Percentiles rank a stretch among this genome's conserved stretches.
Conservation (phyloP, 1,284 basidiomycete genomes). For the Cryptococcus sp. region DNA sequence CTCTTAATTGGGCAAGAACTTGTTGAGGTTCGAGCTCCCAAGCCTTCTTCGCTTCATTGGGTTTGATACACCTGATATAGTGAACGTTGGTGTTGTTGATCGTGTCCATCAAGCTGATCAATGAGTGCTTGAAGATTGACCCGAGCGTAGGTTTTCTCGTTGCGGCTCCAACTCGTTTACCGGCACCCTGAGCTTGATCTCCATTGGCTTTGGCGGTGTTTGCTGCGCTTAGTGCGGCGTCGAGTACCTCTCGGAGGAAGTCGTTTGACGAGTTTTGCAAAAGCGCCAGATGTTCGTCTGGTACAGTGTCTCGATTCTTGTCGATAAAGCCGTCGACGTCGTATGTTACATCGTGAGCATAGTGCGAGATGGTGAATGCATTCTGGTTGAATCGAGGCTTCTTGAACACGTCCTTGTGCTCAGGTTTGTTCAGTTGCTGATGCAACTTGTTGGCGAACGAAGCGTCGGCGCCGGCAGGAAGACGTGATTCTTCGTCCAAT, state of each 20-base stretch:
- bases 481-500: slow-evolving; percentile 95
- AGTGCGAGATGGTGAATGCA: slow-evolving; percentile 97
- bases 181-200: slow-evolving; percentile 28
- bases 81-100: slow-evolving; percentile 97
- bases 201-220: slow-evolving; percentile 57
- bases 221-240: slow-evolving; percentile 75
- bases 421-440: slow-evolving; percentile 78
- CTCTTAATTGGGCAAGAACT: slow-evolving; percentile 90
- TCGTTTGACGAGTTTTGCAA: slow-evolving; percentile 82
- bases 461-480: slow-evolving; percentile 89
- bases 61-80: slow-evolving; percentile 99
- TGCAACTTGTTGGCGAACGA: slow-evolving; percentile 95
- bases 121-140: slow-evolving; percentile 95
- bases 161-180: slow-evolving; percentile 56
- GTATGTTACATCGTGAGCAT: slow-evolving; percentile 97
- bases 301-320: slow-evolving; percentile 98
- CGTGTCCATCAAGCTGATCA: slow-evolving; percentile 95
- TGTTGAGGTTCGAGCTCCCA: slow-evolving; percentile 98
- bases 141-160: slow-evolving; percentile 94
- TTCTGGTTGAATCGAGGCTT: slow-evolving; percentile 97
- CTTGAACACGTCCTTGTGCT: slow-evolving; percentile 89
- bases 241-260: slow-evolving; percentile 93
- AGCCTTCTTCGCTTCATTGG: slow-evolving; percentile 92
- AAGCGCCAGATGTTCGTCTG: slow-evolving; percentile 92
- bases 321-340: slow-evolving; percentile 98